These are phyloP conservation scores for Neurospora sp. DNA, from an alignment of 495 filamentous ascomycete genomes.

Conservation along the genomic window DNA sequence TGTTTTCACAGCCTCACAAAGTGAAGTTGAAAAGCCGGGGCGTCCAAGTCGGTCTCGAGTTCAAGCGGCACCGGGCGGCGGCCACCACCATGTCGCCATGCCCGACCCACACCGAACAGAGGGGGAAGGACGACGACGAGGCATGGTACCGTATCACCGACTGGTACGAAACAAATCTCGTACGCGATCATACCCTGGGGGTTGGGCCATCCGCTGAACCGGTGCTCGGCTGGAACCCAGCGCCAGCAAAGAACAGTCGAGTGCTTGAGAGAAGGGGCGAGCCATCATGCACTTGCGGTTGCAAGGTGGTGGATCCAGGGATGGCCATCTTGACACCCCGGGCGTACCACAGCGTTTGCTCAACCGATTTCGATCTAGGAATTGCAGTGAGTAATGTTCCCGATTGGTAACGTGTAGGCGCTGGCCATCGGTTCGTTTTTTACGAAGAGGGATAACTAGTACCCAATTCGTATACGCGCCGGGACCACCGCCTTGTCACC, in stretches of 20 bases:
- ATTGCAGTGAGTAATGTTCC: background rate
- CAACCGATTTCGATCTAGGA: background rate
- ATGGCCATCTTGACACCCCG: background rate
- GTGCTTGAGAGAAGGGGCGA: background rate
- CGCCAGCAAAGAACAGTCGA: background rate
- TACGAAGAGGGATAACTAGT: background rate
- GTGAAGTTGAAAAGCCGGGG: background rate
- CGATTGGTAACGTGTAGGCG: background rate
- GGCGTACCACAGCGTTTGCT: background rate
- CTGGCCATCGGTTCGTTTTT: background rate
- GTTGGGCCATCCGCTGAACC: background rate
- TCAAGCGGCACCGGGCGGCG: background rate
- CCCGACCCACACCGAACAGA: background rate
- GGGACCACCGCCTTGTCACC: background rate
- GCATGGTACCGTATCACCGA: background rate
- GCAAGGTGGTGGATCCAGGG: background rate
- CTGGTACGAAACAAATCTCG: background rate
- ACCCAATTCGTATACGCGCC: background rate
- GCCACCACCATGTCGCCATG: background rate
- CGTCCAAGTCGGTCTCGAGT: background rate
- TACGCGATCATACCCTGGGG: background rate
- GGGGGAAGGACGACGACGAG: background rate
- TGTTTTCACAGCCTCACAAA: background rate
- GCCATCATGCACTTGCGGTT: background rate
- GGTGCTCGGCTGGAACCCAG: background rate